These are phyloP conservation scores for Saccharomycopsis microspora DNA, from an alignment of 805 yeast genomes.

Conservation along the genomic window DNA sequence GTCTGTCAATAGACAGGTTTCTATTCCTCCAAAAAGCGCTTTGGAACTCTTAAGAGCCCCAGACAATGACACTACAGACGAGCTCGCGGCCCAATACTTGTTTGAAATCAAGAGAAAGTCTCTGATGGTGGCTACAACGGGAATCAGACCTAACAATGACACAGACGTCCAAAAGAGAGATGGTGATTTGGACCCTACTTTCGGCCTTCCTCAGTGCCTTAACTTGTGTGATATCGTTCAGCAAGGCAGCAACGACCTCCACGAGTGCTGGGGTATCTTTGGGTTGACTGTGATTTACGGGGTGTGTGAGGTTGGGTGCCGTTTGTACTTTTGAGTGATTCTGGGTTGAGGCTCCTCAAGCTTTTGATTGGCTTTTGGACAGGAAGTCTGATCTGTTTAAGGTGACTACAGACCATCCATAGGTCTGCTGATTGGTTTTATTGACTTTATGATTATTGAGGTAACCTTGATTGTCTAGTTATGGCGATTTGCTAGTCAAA, in stretches of 20 bases:
- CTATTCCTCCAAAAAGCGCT: neutral
- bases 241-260: conserved; percentile 8
- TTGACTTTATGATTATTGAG: neutral
- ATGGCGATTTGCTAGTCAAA: too few relatives aligned
- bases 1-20: neutral
- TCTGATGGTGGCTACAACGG: neutral
- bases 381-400: neutral
- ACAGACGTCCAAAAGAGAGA: neutral
- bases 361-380: neutral
- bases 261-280: conserved; percentile 8
- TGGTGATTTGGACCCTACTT: neutral
- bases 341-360: neutral
- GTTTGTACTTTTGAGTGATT: conserved; percentile 2
- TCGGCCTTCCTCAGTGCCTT: conserved; percentile 9
- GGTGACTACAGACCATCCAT: neutral
- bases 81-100: conserved; percentile 7
- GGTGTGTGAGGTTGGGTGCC: conserved; percentile 14
- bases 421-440: neutral
- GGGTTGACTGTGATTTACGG: conserved; percentile 12
- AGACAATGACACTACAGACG: conserved; percentile 3
- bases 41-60: neutral
- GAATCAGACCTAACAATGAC: neutral
- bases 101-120: conserved; percentile 1
- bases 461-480: neutral
- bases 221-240: conserved; percentile 8